Evolutionary conservation across 192 early-diverging fungal genomes (phyloP).

Genomic region (Glomus cerebriforme): DNA sequence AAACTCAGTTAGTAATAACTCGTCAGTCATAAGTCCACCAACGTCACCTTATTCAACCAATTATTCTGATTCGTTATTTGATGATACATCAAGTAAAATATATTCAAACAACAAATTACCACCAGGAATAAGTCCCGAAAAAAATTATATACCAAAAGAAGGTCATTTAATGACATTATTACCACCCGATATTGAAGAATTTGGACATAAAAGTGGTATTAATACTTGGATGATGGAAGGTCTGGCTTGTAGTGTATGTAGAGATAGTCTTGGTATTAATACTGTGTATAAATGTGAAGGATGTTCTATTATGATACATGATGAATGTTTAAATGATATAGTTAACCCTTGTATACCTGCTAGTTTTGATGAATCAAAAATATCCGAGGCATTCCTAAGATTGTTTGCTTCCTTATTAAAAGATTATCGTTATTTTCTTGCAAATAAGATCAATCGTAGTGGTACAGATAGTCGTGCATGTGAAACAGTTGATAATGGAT

Average conservation of each 20-base stretch:
- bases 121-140: not conserved
- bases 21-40: not conserved
- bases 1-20: not conserved
- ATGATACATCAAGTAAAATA: not conserved
- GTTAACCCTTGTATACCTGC: conserved; percentile 58
- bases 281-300: conserved; percentile 25
- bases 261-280: conserved; percentile 23
- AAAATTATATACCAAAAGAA: conserved; percentile 12
- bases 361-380: conserved; percentile 67
- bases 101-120: not conserved
- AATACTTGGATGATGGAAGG: conserved; percentile 30
- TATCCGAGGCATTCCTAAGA: conserved; percentile 67
- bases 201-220: conserved; percentile 12
- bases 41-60: not conserved
- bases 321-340: conserved; percentile 51
- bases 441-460: no score
- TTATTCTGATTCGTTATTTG: not conserved
- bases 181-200: not conserved
- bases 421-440: conserved; percentile 65
- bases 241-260: conserved; percentile 18
- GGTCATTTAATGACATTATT: conserved; percentile 18
- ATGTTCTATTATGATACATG: conserved; percentile 52
- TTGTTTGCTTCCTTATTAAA: conserved; percentile 77
- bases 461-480: not conserved
- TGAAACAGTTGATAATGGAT: not conserved